These are phyloP conservation scores for Penicillium herquei DNA, from an alignment of 495 filamentous ascomycete species.

Conservation along the genomic window DNA sequence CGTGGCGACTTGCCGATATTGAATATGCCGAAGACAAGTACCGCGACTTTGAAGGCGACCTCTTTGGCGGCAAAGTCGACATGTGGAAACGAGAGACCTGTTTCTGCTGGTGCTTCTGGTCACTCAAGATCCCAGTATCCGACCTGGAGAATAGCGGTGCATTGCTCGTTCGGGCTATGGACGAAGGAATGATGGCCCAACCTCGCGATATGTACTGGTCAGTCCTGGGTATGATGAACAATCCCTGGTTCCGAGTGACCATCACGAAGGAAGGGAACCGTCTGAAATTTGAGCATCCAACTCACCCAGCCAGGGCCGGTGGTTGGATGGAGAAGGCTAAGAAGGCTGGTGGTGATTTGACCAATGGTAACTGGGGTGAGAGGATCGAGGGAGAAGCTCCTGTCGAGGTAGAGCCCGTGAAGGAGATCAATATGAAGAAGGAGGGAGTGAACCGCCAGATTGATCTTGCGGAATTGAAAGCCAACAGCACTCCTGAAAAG, in stretches of 20 bases:
- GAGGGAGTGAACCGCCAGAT: constrained; percentile 62
- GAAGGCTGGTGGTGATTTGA: constrained; percentile 76
- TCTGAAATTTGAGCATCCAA: constrained; percentile 87
- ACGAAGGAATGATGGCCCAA: constrained; percentile 84
- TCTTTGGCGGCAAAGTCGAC: constrained; percentile 80
- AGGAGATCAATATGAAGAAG: constrained; percentile 80
- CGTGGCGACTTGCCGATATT: constrained; percentile 79
- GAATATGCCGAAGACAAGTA: constrained; percentile 88
- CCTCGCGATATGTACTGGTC: constrained; percentile 97
- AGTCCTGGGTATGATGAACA: constrained; percentile 98
- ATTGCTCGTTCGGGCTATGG: constrained; percentile 85
- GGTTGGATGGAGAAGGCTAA: constrained; percentile 99
- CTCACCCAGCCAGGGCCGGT: constrained; percentile 75
- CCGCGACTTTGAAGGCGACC: constrained; percentile 60
- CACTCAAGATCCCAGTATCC: constrained; percentile 62
- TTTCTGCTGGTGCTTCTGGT: constrained; percentile 97
- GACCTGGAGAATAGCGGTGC: constrained; percentile 66
- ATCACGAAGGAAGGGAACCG: constrained; percentile 68
- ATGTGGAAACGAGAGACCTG: constrained; percentile 77
- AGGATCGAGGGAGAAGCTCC: constrained; percentile 58
- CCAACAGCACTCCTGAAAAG: constrained; percentile 61
- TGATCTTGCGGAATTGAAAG: constrained; percentile 67
- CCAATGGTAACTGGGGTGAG: constrained; percentile 88
- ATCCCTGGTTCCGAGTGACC: constrained; percentile 85
- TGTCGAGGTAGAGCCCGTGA: constrained; percentile 40